Base-by-base conservation (phyloP, 1,139 yeast genomes). In the Protomyces inundatus region DNA sequence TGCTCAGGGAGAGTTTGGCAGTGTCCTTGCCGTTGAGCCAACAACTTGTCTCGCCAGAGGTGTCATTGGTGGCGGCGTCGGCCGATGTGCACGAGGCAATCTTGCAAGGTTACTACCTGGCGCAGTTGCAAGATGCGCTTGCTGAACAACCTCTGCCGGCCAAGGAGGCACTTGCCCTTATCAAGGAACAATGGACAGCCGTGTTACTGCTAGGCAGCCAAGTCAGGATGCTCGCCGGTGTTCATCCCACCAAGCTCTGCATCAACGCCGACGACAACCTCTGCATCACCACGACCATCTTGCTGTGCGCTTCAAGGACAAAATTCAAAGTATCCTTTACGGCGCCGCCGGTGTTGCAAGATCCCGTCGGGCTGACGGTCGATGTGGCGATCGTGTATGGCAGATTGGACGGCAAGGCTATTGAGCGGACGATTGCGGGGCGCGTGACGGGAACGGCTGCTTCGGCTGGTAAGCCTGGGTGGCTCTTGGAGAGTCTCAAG, bases 161-260 rank as follows among this genome's bases (percentile, higher is more conserved):
- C 16, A 39, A 42, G n/a, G 56, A 58, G n/a, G 7, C 37, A 16
- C 45, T 58, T 32, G 36, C 30, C 9, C 34, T 23, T 42, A 52
- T 58, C n/a, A 40, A 51, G 9, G 53, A 58, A 42, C 62, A 53
- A 23, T 58, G 62, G 62, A 36, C 56, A 23, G 56, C 56, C 6
- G 56, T 52, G 35, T 10, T 12, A 7, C 10, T 45, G 2, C 34
- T 58, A 35, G 39, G 34, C 39, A 12, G 14, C 7, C 56, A 58
- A 36, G 16, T 52, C 45, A 39, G 33, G 23, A 5, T 40, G 14
- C 32, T 58, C 35, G 52, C 53, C 42, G 35, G 39, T 5, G 42
- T 42, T 14, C 46, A 58, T 35, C 62, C 62, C 5, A 52, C 54
- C 30, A 14, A 6, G 34, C 34, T 52, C 16, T 42, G 33, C 34